Evolutionary conservation across 257 asterid species (phyloP), one percentile per base, ranked within the genome.

Genomic region (Penstemon eatonii): DNA sequence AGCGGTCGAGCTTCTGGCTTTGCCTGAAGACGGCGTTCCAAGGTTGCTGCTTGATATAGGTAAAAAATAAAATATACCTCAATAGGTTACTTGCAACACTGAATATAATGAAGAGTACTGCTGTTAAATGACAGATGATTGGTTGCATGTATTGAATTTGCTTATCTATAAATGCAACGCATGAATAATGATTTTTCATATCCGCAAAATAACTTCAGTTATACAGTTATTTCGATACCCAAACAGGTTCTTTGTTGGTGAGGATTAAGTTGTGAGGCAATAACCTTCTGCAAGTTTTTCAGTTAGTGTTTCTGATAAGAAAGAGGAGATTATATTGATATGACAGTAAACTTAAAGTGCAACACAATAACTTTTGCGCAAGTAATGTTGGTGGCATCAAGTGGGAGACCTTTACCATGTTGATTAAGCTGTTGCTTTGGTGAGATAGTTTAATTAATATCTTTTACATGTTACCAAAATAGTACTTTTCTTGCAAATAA

Each of bases 11-110:
- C 91, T 93, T 75, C 95, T 93, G 52, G 96, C 89, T 7, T 78
- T 93, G 76, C 97, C 97, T 33, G 86, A 87, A 43, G 97, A 93
- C 53, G 90, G 79, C 9, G 77, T 88, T 47, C 95, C 99, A 33
- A 82, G 89, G 70, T 78, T 93, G 59, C 87, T 93, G 54, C 95
- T 93, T 76, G 99, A 93, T 69, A 90, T 93, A 55, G 99, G 97
- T 92, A 85, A 25, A 25, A 25, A 25, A 25, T 1, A 25, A 25
- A 25, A 25, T 25, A 25, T 25, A 25, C 33, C 33, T 25, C 2
- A 25, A 25, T 25, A 25, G 33, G 33, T 33, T 67, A 12, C 53
- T 67, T 56, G 5, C 60, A 52, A 9, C 46, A 19, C 37, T 53
- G 71, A 46, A 8, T 46, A n/a, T 46, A 3, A 4, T 42, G 37